Percentiles rank a stretch among this genome's conserved stretches.
phyloP scores from a whole-genome alignment of 768 basidiomycete genomes.

The Lepiota brunneoincarnata region DNA sequence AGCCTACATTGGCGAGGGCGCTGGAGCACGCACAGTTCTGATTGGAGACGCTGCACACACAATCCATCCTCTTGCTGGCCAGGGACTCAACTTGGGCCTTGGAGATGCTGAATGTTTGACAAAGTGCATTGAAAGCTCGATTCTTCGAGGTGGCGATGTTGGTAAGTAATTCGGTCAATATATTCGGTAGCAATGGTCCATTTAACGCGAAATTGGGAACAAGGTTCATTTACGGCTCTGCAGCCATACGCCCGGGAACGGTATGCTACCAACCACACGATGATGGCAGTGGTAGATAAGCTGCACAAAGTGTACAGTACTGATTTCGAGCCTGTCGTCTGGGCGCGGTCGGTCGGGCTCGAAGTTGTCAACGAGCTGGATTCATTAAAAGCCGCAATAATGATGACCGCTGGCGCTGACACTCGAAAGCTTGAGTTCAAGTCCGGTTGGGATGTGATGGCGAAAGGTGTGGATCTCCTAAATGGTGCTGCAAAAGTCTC shows the following conservation, averaged over 20 bases:
- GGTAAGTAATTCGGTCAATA: conserved; percentile 44
- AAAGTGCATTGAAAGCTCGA: conserved; percentile 55
- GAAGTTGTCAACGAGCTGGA: conserved; percentile 92
- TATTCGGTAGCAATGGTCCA: not conserved
- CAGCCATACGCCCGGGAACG: conserved; percentile 75
- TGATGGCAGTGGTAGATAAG: conserved; percentile 86
- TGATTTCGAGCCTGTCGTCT: conserved; percentile 68
- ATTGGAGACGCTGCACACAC: conserved; percentile 97
- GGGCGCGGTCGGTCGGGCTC: conserved; percentile 83
- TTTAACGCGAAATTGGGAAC: not conserved
- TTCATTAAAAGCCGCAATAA: conserved; percentile 76
- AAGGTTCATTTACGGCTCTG: conserved; percentile 76
- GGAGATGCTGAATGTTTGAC: conserved; percentile 77
- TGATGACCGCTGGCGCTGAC: conserved; percentile 71
- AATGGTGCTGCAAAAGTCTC: conserved; percentile 14
- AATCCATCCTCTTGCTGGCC: conserved; percentile 92
- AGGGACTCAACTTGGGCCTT: conserved; percentile 94
- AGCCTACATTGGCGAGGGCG: conserved; percentile 74
- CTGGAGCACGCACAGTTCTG: conserved; percentile 71
- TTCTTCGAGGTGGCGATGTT: conserved; percentile 73
- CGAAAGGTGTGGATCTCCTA: conserved; percentile 37
- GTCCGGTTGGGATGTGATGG: conserved; percentile 33
- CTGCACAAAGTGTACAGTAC: conserved; percentile 83
- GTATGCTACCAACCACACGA: conserved; percentile 82
- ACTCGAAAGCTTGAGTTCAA: conserved; percentile 8